Evolutionary conservation across 441 rosid genomes (phyloP).

Genomic region (Brassica balearica): DNA sequence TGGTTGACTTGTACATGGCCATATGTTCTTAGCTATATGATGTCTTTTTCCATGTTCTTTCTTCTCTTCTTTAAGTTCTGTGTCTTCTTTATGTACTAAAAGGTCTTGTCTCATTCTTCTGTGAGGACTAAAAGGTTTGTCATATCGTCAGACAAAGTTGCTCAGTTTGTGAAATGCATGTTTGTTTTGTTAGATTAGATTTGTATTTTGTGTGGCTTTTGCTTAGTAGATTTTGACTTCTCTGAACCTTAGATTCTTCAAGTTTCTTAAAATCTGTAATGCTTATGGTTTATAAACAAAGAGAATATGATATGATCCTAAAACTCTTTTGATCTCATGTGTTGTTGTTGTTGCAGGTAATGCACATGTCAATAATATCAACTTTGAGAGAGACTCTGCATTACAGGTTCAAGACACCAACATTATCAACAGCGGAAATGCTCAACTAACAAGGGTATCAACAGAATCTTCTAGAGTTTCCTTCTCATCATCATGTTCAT

Average conservation of each 20-base stretch:
- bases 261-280: constrained; percentile 34
- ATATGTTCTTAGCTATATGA: constrained; percentile 1
- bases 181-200: constrained; percentile 16
- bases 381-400: constrained; percentile 32
- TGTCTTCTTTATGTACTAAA: constrained; percentile 30
- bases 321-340: constrained; percentile 29
- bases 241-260: constrained; percentile 25
- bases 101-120: constrained; percentile 30
- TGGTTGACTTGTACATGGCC: constrained; percentile 40
- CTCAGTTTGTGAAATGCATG: constrained; percentile 25
- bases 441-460: constrained; percentile 56
- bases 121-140: constrained; percentile 18
- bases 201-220: constrained; percentile 12
- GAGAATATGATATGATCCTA: constrained; percentile 4
- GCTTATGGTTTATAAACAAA: not conserved
- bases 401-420: constrained; percentile 57
- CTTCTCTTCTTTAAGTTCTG: constrained; percentile 23
- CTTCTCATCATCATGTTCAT: constrained; percentile 89
- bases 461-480: constrained; percentile 80
- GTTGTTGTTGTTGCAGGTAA: constrained; percentile 39
- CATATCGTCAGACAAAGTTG: not conserved
- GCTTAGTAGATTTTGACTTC: constrained; percentile 29
- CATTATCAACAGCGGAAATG: constrained; percentile 37
- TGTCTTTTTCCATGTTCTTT: constrained; percentile 24
- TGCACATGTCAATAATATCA: constrained; percentile 32